Evolutionary conservation across 1,139 yeast genomes (phyloP), one percentile per base, ranked within the genome.

Genomic region (Pneumocystis oryctolagi): DNA sequence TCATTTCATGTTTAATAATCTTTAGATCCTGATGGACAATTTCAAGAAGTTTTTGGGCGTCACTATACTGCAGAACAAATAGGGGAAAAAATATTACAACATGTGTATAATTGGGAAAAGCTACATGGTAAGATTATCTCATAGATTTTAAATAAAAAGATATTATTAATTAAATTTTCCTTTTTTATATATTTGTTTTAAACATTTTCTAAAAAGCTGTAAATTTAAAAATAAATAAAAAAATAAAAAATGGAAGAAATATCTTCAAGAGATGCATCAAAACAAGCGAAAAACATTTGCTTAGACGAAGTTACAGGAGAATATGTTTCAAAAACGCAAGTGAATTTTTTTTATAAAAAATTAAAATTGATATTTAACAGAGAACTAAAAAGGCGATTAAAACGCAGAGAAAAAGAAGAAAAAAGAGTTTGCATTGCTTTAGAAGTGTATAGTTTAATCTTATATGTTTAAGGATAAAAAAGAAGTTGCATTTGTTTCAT

Each of bases 221-320:
- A n/a, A n/a, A n/a, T n/a, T n/a, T n/a, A 25, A 12, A 47, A 20
- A 9, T 47, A 5, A 25, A 2, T 18, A 25, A 25, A 47, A 47
- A 16, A n/a, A 39, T 16, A n/a, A 39, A 40, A 3, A 28, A 47
- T 25, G 55, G 31, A 3, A 2, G 31, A 25, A 47, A 12, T 28
- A 9, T 39, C 47, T 3, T 9, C 57, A 84, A 66, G 78, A 83
- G 72, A 85, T 80, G 64, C 76, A 94, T 62, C 96, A 47, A 3
- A 89, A 71, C 84, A 82, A 70, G 83, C 89, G 69, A 90, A 88
- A 75, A 90, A 89, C 80, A 83, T 88, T 59, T 83, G 89, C 73
- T 80, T 92, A 70, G 98, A 92, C 74, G 97, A 89, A 66, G 95
- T 78, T 70, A 90, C 97, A 67, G 97, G 97, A 62, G 98, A 92